These are phyloP conservation scores for Athelia psychrophila DNA, from an alignment of 1,284 basidiomycete species.

Conservation along the genomic window DNA sequence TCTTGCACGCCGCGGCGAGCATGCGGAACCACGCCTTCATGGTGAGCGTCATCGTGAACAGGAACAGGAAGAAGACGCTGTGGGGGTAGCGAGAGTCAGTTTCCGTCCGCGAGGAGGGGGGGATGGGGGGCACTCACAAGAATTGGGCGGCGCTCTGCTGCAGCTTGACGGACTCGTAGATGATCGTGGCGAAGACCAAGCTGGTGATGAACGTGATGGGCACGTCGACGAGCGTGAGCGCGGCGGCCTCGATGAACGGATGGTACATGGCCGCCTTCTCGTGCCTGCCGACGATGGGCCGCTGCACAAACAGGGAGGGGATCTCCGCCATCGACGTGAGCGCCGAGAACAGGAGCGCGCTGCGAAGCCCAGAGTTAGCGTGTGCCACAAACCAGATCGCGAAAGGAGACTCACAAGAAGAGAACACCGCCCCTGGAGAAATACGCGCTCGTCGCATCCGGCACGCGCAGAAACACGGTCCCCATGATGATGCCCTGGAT, in stretches of 20 bases:
- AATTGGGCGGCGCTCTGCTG: conserved; percentile 41
- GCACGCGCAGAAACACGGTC: conserved; percentile 68
- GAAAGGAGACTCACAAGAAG: conserved; percentile 53
- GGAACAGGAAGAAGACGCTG: conserved; percentile 53
- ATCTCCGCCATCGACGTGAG: conserved; percentile 33
- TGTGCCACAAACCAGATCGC: neutral
- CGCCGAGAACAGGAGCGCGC: conserved; percentile 26
- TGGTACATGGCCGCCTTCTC: conserved; percentile 52
- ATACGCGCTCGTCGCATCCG: conserved; percentile 61
- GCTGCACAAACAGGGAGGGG: conserved; percentile 45
- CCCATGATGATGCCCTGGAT: conserved; percentile 74
- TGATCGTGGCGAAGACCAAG: conserved; percentile 43
- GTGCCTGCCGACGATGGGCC: conserved; percentile 59
- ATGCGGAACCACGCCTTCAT: conserved; percentile 64
- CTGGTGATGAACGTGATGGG: conserved; percentile 48
- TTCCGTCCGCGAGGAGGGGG: conserved; percentile 12
- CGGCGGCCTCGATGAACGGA: conserved; percentile 52
- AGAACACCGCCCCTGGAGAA: conserved; percentile 81
- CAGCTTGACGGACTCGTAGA: conserved; percentile 57
- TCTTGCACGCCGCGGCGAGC: conserved; percentile 51
- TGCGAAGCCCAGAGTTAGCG: too few species aligned
- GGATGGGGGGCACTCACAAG: conserved; percentile 28
- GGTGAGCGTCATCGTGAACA: conserved; percentile 47
- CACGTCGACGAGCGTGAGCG: conserved; percentile 59
- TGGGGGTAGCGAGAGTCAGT: conserved; percentile 11